A percentile compares a stretch with the other conserved stretches of the same genome.
phyloP scores from a whole-genome alignment of 2,329 filamentous ascomycete genomes.

The Hymenoscyphus fraxineus region DNA sequence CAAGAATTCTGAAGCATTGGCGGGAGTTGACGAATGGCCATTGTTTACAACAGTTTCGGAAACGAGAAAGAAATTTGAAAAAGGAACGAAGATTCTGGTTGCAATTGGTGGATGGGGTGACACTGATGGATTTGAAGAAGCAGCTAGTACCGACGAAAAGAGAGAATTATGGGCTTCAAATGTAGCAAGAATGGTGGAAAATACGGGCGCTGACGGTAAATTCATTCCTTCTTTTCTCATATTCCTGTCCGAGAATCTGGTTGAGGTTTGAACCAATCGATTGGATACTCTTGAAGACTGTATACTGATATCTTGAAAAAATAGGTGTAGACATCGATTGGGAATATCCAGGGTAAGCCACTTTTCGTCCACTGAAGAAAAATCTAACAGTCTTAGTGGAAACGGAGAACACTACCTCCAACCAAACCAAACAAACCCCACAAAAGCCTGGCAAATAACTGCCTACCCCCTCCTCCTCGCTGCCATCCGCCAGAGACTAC shows the following conservation, averaged over 20 bases:
- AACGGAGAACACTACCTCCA: constrained; percentile 69
- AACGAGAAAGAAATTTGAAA: constrained; percentile 40
- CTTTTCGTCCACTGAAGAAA: background rate
- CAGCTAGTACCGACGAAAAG: constrained; percentile 47
- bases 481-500: constrained; percentile 56
- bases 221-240: background rate
- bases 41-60: constrained; percentile 47
- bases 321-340: constrained; percentile 41
- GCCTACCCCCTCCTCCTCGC: constrained; percentile 59
- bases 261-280: background rate
- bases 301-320: constrained; percentile 4
- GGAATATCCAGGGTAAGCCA: constrained; percentile 48
- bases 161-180: constrained; percentile 60
- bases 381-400: constrained; percentile 40
- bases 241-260: background rate
- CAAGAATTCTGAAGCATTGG: background rate
- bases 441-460: constrained; percentile 58
- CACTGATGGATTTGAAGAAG: constrained; percentile 57
- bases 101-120: constrained; percentile 76
- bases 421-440: constrained; percentile 49
- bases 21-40: constrained; percentile 38
- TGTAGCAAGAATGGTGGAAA: constrained; percentile 58
- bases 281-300: background rate
- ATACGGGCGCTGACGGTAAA: constrained; percentile 60
- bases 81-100: constrained; percentile 60